Percentiles rank a stretch among this genome's conserved stretches.
Conservation (phyloP, 2,329 filamentous ascomycete genomes). For the Pseudocercospora macadamiae region DNA sequence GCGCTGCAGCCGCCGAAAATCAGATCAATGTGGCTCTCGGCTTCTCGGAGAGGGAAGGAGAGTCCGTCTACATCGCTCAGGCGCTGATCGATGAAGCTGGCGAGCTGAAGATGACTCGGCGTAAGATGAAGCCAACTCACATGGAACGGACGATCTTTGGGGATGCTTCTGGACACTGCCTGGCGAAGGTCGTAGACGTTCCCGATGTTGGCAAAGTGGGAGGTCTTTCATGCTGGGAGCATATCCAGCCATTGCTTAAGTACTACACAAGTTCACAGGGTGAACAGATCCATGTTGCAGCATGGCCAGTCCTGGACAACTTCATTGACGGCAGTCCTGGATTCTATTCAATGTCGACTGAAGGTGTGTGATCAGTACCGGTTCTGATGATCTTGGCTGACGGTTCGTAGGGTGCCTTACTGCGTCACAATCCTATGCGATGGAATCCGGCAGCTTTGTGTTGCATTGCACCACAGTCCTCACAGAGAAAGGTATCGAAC, state of each 20-base stretch:
- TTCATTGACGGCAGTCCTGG: constrained; percentile 35
- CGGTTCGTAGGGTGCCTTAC: constrained; percentile 41
- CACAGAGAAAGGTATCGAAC: constrained; percentile 47
- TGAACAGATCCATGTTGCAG: constrained; percentile 46
- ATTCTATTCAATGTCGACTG: constrained; percentile 43
- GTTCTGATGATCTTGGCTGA: constrained; percentile 13
- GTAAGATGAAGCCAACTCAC: constrained; percentile 50
- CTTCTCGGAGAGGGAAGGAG: constrained; percentile 44
- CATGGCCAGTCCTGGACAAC: constrained; percentile 45
- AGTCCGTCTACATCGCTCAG: constrained; percentile 47
- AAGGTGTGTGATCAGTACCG: constrained; percentile 29
- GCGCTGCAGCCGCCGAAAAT: constrained; percentile 37
- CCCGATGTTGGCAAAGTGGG: constrained; percentile 40
- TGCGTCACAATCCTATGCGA: constrained; percentile 58
- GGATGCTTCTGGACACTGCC: constrained; percentile 39
- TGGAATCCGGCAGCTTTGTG: constrained; percentile 60
- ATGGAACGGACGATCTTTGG: constrained; percentile 50
- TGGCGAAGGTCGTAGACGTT: constrained; percentile 41
- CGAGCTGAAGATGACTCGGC: constrained; percentile 40
- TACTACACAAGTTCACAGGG: constrained; percentile 44
- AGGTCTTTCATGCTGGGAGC: constrained; percentile 45
- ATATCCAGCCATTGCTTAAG: constrained; percentile 47
- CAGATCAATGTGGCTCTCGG: constrained; percentile 44
- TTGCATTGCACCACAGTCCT: constrained; percentile 57
- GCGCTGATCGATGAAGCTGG: constrained; percentile 42